A percentile compares a stretch with the other conserved stretches of the same genome.
Evolutionary conservation across 2,329 filamentous ascomycete genomes (phyloP).

Genomic region (Colletotrichum aenigma): DNA sequence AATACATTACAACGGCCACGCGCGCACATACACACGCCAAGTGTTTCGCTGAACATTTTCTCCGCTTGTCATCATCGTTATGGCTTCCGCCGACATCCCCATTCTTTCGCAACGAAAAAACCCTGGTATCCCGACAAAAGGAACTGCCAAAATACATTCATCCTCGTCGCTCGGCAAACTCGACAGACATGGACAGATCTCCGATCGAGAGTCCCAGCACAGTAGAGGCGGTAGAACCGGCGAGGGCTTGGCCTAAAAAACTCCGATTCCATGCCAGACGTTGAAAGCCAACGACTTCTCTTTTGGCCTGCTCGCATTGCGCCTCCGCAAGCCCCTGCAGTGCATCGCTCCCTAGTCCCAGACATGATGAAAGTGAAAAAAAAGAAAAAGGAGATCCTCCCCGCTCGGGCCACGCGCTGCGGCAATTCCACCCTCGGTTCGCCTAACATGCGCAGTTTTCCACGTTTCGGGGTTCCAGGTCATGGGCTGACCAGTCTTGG

Average conservation of each 20-base stretch:
- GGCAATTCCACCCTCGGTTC: neutral
- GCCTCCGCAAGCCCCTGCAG: slow-evolving; percentile 7
- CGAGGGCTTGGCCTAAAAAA: neutral
- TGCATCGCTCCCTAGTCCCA: slow-evolving; percentile 1
- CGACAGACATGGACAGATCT: neutral
- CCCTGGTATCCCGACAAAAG: neutral
- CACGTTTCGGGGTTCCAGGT: slow-evolving; percentile 46
- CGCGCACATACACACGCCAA: neutral
- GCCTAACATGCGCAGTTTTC: slow-evolving; percentile 24
- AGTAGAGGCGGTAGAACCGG: neutral
- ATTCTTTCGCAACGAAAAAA: neutral
- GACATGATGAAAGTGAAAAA: neutral
- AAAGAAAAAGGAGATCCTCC: neutral
- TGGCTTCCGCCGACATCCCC: neutral
- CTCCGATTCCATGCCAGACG: slow-evolving; percentile 15
- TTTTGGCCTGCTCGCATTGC: slow-evolving; percentile 17
- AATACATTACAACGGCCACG: neutral
- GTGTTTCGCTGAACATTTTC: neutral
- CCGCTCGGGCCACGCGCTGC: neutral
- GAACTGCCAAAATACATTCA: neutral
- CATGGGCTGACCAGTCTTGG: slow-evolving; percentile 23
- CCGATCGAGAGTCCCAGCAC: neutral
- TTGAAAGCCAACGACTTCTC: slow-evolving; percentile 9
- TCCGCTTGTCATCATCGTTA: neutral
- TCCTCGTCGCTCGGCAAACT: neutral